A percentile compares a stretch with the other conserved stretches of the same genome.
phyloP scores from a whole-genome alignment of 106 monocot species.

The Dioscorea dumetorum region DNA sequence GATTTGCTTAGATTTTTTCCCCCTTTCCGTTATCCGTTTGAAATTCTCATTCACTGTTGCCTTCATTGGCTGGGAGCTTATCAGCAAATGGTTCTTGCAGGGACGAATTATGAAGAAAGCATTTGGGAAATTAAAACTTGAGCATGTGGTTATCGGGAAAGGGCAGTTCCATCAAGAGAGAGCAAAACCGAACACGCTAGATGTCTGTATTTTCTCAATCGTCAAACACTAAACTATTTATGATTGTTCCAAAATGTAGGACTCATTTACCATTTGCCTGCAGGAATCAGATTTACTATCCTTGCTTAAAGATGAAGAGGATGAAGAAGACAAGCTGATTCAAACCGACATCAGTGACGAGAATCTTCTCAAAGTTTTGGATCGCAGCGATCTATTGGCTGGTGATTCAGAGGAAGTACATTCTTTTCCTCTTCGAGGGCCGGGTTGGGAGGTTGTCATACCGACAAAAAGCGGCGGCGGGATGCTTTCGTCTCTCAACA shows the following conservation, averaged over 20 bases:
- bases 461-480: conserved; percentile 51
- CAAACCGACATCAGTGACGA: conserved; percentile 75
- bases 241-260: too few species aligned
- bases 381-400: conserved; percentile 63
- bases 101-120: conserved; percentile 84
- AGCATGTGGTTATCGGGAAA: conserved; percentile 92
- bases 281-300: conserved; percentile 78
- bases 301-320: conserved; percentile 65
- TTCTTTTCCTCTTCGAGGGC: conserved; percentile 58
- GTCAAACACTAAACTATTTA: too few species aligned
- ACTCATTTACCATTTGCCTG: neutral
- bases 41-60: too few species aligned
- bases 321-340: conserved; percentile 68
- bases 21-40: too few species aligned
- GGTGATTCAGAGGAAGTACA: neutral
- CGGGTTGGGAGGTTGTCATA: conserved; percentile 93
- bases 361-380: conserved; percentile 55
- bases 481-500: conserved; percentile 62
- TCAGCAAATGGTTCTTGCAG: conserved; percentile 14
- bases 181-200: conserved; percentile 44
- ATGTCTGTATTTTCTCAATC: conserved; percentile 28
- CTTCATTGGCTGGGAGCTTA: too few species aligned
- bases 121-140: conserved; percentile 81
- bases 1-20: neutral
- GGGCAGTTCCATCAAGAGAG: conserved; percentile 91